Evolutionary conservation across 495 filamentous ascomycete species (phyloP).

Genomic region (Glonium stellatum): DNA sequence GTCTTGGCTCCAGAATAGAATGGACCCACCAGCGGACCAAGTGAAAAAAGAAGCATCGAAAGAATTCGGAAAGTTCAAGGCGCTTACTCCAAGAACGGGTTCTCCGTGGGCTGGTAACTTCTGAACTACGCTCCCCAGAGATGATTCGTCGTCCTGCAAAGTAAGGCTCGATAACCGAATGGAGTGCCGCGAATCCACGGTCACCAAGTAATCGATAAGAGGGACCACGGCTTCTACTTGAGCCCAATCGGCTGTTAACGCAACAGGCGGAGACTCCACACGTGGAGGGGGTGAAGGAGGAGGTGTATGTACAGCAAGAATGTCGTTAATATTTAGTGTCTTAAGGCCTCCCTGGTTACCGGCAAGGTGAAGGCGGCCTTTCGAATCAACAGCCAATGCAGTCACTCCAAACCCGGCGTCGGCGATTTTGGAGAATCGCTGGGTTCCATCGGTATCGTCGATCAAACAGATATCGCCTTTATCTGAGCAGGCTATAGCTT

Average conservation of each 20-base stretch:
- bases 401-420: constrained; percentile 56
- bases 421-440: constrained; percentile 57
- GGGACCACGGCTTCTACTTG: constrained; percentile 59
- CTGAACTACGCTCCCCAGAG: constrained; percentile 29
- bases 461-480: constrained; percentile 69
- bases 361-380: constrained; percentile 27
- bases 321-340: constrained; percentile 19
- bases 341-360: constrained; percentile 24
- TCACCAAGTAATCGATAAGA: constrained; percentile 52
- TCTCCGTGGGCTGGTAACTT: constrained; percentile 67
- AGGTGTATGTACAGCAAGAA: constrained; percentile 12
- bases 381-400: constrained; percentile 38
- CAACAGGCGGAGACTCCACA: constrained; percentile 17
- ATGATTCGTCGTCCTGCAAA: constrained; percentile 16
- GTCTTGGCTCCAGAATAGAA: constrained; percentile 73
- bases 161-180: constrained; percentile 45
- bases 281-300: constrained; percentile 26
- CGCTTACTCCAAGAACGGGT: constrained; percentile 66
- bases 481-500: constrained; percentile 65
- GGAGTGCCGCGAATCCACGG: constrained; percentile 64
- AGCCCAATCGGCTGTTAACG: constrained; percentile 6
- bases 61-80: constrained; percentile 50
- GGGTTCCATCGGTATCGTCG: constrained; percentile 65
- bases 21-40: constrained; percentile 70
- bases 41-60: constrained; percentile 70